These are phyloP conservation scores for Albizia julibrissin DNA, from an alignment of 306 rosid genomes.

Conservation along the genomic window DNA sequence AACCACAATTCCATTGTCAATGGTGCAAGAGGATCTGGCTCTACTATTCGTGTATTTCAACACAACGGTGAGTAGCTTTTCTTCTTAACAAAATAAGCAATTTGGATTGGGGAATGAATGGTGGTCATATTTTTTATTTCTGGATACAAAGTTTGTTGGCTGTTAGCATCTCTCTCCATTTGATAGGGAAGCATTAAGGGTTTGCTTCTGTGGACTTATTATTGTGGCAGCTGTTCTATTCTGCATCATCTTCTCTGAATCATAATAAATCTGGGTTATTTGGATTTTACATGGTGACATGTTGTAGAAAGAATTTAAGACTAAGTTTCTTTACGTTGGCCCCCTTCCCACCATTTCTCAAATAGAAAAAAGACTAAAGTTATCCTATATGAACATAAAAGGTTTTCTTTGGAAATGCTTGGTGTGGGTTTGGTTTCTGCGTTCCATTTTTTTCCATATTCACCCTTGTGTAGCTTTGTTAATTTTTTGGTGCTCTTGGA, in stretches of 20 bases:
- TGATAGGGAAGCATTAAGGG: neutral
- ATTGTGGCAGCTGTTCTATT: neutral
- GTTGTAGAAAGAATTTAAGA: constrained; percentile 11
- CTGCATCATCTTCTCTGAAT: neutral
- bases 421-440: neutral
- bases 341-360: neutral
- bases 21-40: constrained; percentile 79
- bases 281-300: constrained; percentile 8
- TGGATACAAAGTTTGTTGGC: neutral
- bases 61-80: constrained; percentile 48
- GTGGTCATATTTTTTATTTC: neutral
- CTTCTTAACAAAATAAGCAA: neutral
- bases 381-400: neutral
- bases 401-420: neutral
- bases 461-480: constrained; percentile 13
- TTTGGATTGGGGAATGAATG: neutral
- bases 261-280: neutral
- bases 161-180: neutral
- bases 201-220: neutral
- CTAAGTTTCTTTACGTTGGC: neutral
- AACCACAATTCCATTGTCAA: constrained; percentile 77
- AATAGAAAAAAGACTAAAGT: neutral
- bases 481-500: neutral
- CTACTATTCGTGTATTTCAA: constrained; percentile 68
- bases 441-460: constrained; percentile 8